A percentile compares a stretch with the other conserved stretches of the same genome.
These are phyloP conservation scores for Tulasnella sp. DNA, from an alignment of 768 basidiomycete species.

Conservation along the genomic window DNA sequence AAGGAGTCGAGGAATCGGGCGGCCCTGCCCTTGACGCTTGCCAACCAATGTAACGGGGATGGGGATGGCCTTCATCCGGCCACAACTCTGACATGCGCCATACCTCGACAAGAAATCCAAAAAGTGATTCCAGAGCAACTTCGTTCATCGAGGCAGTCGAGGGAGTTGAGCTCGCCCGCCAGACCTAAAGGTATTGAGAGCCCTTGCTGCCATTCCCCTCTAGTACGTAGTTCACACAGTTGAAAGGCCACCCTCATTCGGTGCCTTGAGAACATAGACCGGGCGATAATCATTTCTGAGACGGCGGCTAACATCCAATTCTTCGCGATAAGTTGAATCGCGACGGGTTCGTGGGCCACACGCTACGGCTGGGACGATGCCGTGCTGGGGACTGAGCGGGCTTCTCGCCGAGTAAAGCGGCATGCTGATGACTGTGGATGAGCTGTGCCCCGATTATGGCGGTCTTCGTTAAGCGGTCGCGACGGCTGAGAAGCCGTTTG, in stretches of 20 bases:
- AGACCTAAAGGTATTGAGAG: too few relatives aligned
- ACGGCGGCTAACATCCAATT: not conserved
- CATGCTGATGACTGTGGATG: conserved; percentile 11
- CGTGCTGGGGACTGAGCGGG: not conserved
- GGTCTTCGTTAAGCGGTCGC: not conserved
- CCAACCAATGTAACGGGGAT: too few relatives aligned
- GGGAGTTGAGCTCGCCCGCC: too few relatives aligned
- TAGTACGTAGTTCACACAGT: too few relatives aligned
- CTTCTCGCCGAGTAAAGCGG: not conserved
- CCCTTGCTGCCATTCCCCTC: too few relatives aligned
- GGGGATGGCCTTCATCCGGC: too few relatives aligned
- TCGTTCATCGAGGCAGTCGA: too few relatives aligned
- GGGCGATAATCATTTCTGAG: not conserved
- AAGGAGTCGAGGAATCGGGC: too few relatives aligned
- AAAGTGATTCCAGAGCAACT: too few relatives aligned
- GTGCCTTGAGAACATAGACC: not conserved
- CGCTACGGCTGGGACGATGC: not conserved
- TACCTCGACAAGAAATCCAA: too few relatives aligned
- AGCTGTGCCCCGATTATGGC: not conserved
- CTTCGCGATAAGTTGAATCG: not conserved
- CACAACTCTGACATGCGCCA: too few relatives aligned
- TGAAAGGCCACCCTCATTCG: not conserved
- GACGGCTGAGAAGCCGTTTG: not conserved
- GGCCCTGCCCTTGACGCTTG: too few relatives aligned
- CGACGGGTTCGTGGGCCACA: not conserved